Conservation (phyloP, 257 asterid genomes). For the Nicotiana tabacum region DNA sequence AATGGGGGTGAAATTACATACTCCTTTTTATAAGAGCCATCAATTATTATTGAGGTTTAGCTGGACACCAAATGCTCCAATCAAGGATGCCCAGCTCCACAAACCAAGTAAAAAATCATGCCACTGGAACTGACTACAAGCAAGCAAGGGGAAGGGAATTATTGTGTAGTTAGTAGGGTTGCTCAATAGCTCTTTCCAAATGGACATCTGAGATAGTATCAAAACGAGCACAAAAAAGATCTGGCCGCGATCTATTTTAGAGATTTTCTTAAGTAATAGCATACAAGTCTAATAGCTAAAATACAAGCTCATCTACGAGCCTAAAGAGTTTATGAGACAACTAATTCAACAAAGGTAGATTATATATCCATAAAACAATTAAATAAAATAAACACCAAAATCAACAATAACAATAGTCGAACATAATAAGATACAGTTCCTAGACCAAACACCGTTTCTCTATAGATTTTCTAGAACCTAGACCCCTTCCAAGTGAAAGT, state of each 20-base stretch:
- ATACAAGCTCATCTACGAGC: constrained; percentile 29
- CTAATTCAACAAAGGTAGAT: neutral
- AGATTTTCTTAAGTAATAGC: neutral
- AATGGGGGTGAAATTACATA: too few species aligned
- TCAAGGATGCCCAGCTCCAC: too few species aligned
- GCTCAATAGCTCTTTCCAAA: too few species aligned
- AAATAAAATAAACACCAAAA: neutral
- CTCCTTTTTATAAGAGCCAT: too few species aligned
- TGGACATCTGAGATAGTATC: too few species aligned
- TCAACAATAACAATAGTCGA: neutral
- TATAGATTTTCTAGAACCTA: neutral
- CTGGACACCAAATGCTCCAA: too few species aligned
- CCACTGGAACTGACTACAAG: too few species aligned
- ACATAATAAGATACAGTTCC: neutral
- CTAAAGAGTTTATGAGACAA: neutral
- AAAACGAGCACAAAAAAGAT: too few species aligned
- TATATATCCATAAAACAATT: neutral
- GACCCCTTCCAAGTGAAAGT: neutral
- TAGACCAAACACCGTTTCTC: neutral
- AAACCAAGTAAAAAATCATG: too few species aligned
- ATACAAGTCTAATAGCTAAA: neutral
- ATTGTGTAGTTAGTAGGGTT: too few species aligned
- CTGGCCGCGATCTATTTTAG: neutral
- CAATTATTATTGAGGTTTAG: too few species aligned
- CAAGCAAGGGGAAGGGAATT: too few species aligned